Conservation (phyloP, 2,329 filamentous ascomycete genomes). For the Juglanconis sp. region DNA sequence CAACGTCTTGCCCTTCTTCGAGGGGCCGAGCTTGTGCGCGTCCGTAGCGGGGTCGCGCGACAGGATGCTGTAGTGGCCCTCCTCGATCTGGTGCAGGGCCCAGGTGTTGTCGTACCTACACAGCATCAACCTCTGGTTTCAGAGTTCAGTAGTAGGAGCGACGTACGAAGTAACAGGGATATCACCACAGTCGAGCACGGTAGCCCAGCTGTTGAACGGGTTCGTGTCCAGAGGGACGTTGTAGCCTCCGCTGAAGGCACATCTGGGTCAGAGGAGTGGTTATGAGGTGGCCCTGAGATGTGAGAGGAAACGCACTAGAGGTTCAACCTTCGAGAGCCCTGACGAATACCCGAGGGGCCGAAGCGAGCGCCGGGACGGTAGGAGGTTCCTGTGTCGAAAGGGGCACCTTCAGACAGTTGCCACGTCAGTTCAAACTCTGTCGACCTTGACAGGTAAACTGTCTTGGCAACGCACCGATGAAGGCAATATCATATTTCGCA, state of each 20-base stretch:
- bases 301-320: slow-evolving; percentile 64
- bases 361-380: slow-evolving; percentile 83
- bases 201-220: slow-evolving; percentile 79
- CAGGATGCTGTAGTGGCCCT: slow-evolving; percentile 75
- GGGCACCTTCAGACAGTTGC: slow-evolving; percentile 53
- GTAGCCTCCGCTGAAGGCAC: slow-evolving; percentile 68
- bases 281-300: background rate
- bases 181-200: slow-evolving; percentile 77
- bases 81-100: slow-evolving; percentile 80
- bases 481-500: slow-evolving; percentile 79
- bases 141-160: too few species aligned
- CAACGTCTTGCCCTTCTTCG: slow-evolving; percentile 70
- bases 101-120: slow-evolving; percentile 77
- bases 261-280: slow-evolving; percentile 30
- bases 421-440: background rate
- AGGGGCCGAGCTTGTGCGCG: slow-evolving; percentile 63
- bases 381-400: slow-evolving; percentile 82
- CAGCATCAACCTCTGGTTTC: background rate
- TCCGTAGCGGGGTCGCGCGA: slow-evolving; percentile 69
- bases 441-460: background rate
- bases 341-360: slow-evolving; percentile 78
- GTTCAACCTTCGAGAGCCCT: slow-evolving; percentile 81
- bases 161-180: slow-evolving; percentile 79
- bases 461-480: slow-evolving; percentile 57
- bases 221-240: slow-evolving; percentile 79